These are phyloP conservation scores for Tetraselmis chui DNA, from an alignment of 139 green algal species.

Conservation along the genomic window DNA sequence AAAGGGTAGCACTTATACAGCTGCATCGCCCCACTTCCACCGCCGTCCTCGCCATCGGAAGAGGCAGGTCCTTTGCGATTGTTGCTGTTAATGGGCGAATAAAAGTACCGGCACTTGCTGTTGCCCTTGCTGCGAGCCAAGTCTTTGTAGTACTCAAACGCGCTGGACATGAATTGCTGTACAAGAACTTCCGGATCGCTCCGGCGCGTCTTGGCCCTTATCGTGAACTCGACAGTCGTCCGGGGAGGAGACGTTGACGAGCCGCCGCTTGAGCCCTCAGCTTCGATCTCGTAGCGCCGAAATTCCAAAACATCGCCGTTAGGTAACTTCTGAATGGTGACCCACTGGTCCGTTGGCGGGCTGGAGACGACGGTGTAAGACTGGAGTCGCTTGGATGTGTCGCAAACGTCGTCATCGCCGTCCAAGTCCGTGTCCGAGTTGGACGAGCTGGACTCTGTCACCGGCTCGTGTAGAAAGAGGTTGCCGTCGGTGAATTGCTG, in stretches of 20 bases:
- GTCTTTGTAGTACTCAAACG: conserved; percentile 2
- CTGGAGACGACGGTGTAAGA: background rate
- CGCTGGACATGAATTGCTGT: background rate
- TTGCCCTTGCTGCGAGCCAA: background rate
- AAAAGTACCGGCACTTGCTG: conserved; percentile 4
- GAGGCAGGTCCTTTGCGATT: background rate
- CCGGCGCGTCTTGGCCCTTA: background rate
- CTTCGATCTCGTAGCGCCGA: background rate
- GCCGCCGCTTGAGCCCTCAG: background rate
- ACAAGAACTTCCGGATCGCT: background rate
- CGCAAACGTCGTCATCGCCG: background rate
- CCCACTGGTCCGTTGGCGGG: background rate
- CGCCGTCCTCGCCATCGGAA: background rate
- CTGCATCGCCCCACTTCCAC: background rate
- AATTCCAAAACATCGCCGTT: background rate
- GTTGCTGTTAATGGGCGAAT: background rate
- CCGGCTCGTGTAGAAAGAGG: background rate
- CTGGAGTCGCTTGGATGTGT: conserved; percentile 1
- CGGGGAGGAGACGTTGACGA: background rate
- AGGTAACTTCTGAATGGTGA: background rate
- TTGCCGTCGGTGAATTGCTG: background rate
- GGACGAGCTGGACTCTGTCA: too few relatives aligned
- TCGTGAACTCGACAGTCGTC: background rate
- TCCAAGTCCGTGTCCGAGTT: too few relatives aligned
- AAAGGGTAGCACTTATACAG: conserved; percentile 10